These are phyloP conservation scores for Sporothrix pseudoabietina DNA, from an alignment of 2,329 filamentous ascomycete genomes.

Conservation along the genomic window DNA sequence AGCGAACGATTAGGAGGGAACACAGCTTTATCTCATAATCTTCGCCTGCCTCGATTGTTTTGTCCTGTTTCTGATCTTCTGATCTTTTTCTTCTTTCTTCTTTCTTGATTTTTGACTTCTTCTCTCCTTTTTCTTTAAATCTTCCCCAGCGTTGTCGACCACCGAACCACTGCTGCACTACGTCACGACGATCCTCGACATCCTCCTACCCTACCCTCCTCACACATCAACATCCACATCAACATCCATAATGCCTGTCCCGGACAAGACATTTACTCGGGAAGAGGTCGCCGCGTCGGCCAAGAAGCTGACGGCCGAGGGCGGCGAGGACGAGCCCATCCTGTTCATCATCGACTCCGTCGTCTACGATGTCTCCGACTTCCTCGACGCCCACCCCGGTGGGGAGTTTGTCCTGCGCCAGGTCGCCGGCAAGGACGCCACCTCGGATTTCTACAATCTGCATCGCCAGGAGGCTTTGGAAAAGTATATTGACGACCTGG, in stretches of 20 bases:
- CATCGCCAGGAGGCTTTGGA: conserved; percentile 86
- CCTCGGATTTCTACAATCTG: conserved; percentile 84
- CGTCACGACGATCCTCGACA: background rate
- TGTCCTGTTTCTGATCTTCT: background rate
- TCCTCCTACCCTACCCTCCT: background rate
- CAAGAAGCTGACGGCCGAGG: conserved; percentile 67
- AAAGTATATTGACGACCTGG: conserved; percentile 72
- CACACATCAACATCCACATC: background rate
- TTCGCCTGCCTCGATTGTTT: background rate
- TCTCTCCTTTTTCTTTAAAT: background rate
- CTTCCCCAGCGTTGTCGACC: background rate
- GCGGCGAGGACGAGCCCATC: conserved; percentile 64
- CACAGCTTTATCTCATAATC: background rate
- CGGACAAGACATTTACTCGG: conserved; percentile 57
- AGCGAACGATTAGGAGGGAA: background rate
- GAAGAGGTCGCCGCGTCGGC: conserved; percentile 61
- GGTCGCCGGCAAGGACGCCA: conserved; percentile 80
- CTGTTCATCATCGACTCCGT: conserved; percentile 86
- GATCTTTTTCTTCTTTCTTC: background rate
- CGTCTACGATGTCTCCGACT: conserved; percentile 85
- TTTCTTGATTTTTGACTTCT: background rate
- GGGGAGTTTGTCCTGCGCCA: conserved; percentile 78
- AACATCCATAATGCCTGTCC: conserved; percentile 43
- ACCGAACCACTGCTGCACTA: background rate
- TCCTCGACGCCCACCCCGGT: conserved; percentile 81